phyloP scores from a whole-genome alignment of 306 rosid species.

The Quercus robur region DNA sequence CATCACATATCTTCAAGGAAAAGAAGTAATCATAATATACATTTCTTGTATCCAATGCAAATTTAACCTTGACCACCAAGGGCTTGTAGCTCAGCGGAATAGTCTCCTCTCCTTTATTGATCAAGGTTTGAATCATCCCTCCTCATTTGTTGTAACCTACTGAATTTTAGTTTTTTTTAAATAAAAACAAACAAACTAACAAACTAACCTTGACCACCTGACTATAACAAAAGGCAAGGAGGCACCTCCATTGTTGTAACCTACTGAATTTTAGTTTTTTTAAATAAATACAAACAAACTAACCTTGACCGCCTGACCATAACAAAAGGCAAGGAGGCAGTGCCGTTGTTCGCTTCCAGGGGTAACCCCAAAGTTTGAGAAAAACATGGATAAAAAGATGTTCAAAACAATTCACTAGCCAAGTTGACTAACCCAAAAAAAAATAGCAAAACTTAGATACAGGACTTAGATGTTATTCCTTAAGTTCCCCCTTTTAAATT shows the following conservation, averaged over 20 bases:
- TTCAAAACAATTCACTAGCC: not conserved
- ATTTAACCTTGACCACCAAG: not conserved
- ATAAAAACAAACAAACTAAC: not conserved
- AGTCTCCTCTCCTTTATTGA: too few relatives aligned
- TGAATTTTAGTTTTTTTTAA: too few relatives aligned
- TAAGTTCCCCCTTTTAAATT: too few relatives aligned
- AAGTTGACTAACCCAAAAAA: not conserved
- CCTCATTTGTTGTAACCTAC: too few relatives aligned
- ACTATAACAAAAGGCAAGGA: not conserved
- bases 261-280: too few relatives aligned
- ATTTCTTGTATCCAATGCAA: not conserved
- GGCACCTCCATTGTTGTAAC: too few relatives aligned
- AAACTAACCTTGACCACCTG: too few relatives aligned
- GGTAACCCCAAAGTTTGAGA: not conserved
- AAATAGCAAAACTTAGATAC: too few relatives aligned
- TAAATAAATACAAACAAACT: not conserved
- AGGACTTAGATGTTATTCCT: too few relatives aligned
- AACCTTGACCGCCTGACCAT: not conserved
- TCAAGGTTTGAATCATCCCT: too few relatives aligned
- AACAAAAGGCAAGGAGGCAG: not conserved
- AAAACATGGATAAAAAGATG: not conserved
- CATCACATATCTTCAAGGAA: not conserved
- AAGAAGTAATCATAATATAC: not conserved
- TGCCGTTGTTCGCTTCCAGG: not conserved
- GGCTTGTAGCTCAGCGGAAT: too few relatives aligned